Base-by-base conservation (phyloP, 805 yeast genomes). In the Kazachstania kunashirensis region DNA sequence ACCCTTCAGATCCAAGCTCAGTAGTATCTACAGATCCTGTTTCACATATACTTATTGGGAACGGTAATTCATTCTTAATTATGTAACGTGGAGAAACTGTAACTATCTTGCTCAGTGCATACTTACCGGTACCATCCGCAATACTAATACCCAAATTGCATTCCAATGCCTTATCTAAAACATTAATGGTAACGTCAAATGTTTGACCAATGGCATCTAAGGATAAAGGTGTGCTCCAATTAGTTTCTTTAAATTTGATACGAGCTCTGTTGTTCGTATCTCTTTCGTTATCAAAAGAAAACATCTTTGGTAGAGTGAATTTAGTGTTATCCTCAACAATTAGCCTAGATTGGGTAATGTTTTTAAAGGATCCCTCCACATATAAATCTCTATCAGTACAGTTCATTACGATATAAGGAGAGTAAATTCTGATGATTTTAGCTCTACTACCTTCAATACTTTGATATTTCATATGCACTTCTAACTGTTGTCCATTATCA, bases 181-280 rank as follows among this genome's bases (percentile, higher is more conserved):
- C 47, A 25, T 72, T 72, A 37, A 77, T 55, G 3, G 61, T 59
- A 3, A 72, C 63, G 38, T 77, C 95, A 29, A 72, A 68, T 1
- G 77, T 66, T 45, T 86, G 89, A 0, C 98, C 98, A 38, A 89
- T 71, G 3, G 95, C 94, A 53, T 88, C 96, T 49, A 92, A 77
- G 53, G 94, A 79, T 33, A 84, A 65, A 2, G 84, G 83, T 1
- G 65, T 55, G 45, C 95, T 81, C 73, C 83, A 72, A 6, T 67
- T 66, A 0, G 95, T 79, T 37, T 81, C 83, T 0, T 72, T 81
- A 15, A 84, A 67, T 41, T 71, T 70, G 6, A 88, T 49, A 18
- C 70, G 50, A 0, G 88, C 94, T 40, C 94, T 66, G 48, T 80
- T 79, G 29, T 68, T 71, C 19, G 77, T 70, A 34, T 74, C 79